Percentiles rank a stretch among this genome's conserved stretches.
Evolutionary conservation across 768 basidiomycete genomes (phyloP).

Genomic region (Termitomyces sp.): DNA sequence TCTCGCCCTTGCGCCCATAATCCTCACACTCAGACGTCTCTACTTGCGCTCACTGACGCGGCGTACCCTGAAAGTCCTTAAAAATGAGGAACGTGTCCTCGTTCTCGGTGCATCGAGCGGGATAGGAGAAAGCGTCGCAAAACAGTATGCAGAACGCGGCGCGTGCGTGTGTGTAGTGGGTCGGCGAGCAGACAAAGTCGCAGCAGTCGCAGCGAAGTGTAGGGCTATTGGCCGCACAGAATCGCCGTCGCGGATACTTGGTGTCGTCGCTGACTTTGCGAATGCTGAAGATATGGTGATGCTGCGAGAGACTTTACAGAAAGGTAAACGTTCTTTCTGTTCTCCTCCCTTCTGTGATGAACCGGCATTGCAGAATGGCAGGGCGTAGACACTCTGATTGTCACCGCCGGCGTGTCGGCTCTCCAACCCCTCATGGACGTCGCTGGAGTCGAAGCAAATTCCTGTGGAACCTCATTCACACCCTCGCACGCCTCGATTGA

Average conservation of each 20-base stretch:
- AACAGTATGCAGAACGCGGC: constrained; percentile 68
- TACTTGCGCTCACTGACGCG: constrained; percentile 11
- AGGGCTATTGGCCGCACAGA: constrained; percentile 15
- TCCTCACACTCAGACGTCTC: constrained; percentile 17
- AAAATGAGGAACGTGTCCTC: constrained; percentile 60
- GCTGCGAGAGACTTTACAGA: constrained; percentile 46
- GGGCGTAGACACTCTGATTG: constrained; percentile 77
- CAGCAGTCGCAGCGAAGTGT: constrained; percentile 62
- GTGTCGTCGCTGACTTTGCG: constrained; percentile 59
- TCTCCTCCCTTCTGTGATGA: not conserved
- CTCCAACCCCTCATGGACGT: constrained; percentile 70
- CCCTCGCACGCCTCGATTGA: constrained; percentile 38
- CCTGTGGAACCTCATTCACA: constrained; percentile 22
- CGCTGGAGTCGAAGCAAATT: constrained; percentile 46
- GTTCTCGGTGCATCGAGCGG: constrained; percentile 84
- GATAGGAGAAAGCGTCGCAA: constrained; percentile 69
- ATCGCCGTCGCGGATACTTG: constrained; percentile 31
- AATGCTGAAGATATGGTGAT: constrained; percentile 61
- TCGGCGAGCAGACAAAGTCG: constrained; percentile 49
- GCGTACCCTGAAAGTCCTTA: constrained; percentile 7
- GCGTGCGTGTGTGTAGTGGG: constrained; percentile 74
- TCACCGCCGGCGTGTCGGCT: constrained; percentile 82
- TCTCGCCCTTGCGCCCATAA: constrained; percentile 21
- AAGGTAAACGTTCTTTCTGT: constrained; percentile 35
- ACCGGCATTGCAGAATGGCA: constrained; percentile 55